Percentiles rank a stretch among this genome's conserved stretches.
Evolutionary conservation across 2,329 filamentous ascomycete species (phyloP).

Genomic region (Chrysosporium queenslandicum): DNA sequence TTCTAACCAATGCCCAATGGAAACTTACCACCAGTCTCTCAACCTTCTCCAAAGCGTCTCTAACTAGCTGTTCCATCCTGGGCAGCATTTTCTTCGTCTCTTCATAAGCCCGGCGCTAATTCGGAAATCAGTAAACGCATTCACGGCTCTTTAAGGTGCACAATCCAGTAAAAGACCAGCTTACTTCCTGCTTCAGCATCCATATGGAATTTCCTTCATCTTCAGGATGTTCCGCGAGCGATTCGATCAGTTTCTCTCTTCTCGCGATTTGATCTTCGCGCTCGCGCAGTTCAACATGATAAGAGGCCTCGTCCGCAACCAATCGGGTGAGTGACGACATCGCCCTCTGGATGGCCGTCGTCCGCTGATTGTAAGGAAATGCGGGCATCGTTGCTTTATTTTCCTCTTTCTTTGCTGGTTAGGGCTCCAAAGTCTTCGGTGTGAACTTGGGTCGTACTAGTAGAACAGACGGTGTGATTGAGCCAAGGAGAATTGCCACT

Average conservation of each 20-base stretch:
- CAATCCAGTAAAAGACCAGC: not conserved
- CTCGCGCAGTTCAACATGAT: slow-evolving; percentile 71
- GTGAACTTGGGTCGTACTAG: not conserved
- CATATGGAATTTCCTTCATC: slow-evolving; percentile 70
- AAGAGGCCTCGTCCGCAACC: slow-evolving; percentile 82
- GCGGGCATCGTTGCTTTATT: slow-evolving; percentile 50
- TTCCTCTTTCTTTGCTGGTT: not conserved
- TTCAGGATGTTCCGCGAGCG: slow-evolving; percentile 40
- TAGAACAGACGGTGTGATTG: not conserved
- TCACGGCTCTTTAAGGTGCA: too few species aligned
- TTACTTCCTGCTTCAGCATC: slow-evolving; percentile 77
- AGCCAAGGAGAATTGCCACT: not conserved
- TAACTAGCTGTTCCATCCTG: slow-evolving; percentile 60
- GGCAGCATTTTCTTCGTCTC: slow-evolving; percentile 80
- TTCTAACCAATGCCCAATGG: not conserved
- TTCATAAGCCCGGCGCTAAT: slow-evolving; percentile 65
- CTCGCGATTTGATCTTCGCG: slow-evolving; percentile 63
- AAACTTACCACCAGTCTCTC: slow-evolving; percentile 63
- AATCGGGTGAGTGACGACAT: slow-evolving; percentile 71
- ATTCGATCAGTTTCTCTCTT: slow-evolving; percentile 49
- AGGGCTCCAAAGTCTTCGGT: too few species aligned
- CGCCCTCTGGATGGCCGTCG: slow-evolving; percentile 45
- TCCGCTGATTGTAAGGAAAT: slow-evolving; percentile 44
- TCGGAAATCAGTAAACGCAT: not conserved
- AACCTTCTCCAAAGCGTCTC: slow-evolving; percentile 59